Evolutionary conservation across 2,329 filamentous ascomycete genomes (phyloP).

Genomic region (Chaetomium strumarium): DNA sequence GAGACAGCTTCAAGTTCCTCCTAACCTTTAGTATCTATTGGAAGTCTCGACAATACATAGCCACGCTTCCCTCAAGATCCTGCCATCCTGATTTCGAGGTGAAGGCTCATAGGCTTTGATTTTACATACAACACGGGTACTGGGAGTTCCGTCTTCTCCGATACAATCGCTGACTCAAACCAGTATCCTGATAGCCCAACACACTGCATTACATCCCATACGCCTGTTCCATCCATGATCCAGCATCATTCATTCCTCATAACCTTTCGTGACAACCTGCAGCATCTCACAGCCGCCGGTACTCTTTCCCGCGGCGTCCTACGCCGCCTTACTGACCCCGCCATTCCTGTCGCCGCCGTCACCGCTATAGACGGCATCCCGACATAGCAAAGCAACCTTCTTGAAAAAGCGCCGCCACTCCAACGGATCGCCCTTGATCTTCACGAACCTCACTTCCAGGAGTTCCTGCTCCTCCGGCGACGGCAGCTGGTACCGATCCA

Average conservation of each 20-base stretch:
- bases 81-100: too few species aligned
- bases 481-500: conserved; percentile 58
- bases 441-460: conserved; percentile 84
- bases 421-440: conserved; percentile 89
- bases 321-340: not conserved
- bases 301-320: not conserved
- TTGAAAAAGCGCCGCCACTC: conserved; percentile 98
- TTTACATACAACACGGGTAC: not conserved
- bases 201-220: conserved; percentile 2
- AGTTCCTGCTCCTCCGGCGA: conserved; percentile 53
- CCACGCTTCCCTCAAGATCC: too few species aligned
- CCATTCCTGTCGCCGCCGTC: conserved; percentile 6
- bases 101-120: too few species aligned
- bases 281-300: not conserved
- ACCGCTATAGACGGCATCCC: conserved; percentile 64
- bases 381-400: conserved; percentile 81
- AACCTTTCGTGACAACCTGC: not conserved
- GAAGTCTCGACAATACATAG: too few species aligned
- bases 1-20: too few species aligned
- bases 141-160: not conserved
- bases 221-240: not conserved
- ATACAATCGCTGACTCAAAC: not conserved
- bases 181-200: conserved; percentile 11
- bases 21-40: too few species aligned
- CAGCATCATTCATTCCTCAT: conserved; percentile 3